phyloP scores from a whole-genome alignment of 306 rosid genomes.

The Citrullus amarus region DNA sequence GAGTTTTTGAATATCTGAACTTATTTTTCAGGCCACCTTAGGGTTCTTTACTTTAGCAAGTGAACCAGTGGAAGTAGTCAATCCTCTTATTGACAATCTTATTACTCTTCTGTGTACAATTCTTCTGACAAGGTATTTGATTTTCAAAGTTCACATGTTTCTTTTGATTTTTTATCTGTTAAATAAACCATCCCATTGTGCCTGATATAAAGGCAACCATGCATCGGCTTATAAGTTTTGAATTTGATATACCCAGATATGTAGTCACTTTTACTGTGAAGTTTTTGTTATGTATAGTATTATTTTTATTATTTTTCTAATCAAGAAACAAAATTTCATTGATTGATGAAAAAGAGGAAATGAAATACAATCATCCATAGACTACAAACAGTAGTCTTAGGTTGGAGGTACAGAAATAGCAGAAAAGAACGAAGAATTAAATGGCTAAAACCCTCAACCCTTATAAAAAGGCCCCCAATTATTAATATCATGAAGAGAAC shows the following conservation, averaged over 20 bases:
- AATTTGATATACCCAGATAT: background rate
- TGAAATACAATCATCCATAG: background rate
- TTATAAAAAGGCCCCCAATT: background rate
- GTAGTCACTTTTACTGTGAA: background rate
- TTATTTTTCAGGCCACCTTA: slow-evolving; percentile 75
- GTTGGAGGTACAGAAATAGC: background rate
- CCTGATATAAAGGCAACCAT: background rate
- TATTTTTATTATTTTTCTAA: background rate
- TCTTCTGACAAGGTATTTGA: slow-evolving; percentile 77
- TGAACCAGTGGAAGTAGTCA: slow-evolving; percentile 75
- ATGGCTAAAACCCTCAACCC: background rate
- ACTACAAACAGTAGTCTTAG: background rate
- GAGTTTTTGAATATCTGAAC: slow-evolving; percentile 16
- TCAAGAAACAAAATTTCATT: background rate
- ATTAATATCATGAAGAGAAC: background rate
- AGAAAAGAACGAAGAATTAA: background rate
- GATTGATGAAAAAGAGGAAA: background rate
- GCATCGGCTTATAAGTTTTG: background rate
- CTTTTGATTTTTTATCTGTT: background rate
- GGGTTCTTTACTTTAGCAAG: slow-evolving; percentile 94
- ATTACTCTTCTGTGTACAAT: slow-evolving; percentile 87
- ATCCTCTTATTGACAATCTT: slow-evolving; percentile 77
- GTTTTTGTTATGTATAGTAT: background rate
- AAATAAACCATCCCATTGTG: slow-evolving; percentile 2
- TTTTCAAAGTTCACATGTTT: background rate